Evolutionary conservation across 108 stramenopile species (phyloP).

Genomic region (Bacterosira constricta): DNA sequence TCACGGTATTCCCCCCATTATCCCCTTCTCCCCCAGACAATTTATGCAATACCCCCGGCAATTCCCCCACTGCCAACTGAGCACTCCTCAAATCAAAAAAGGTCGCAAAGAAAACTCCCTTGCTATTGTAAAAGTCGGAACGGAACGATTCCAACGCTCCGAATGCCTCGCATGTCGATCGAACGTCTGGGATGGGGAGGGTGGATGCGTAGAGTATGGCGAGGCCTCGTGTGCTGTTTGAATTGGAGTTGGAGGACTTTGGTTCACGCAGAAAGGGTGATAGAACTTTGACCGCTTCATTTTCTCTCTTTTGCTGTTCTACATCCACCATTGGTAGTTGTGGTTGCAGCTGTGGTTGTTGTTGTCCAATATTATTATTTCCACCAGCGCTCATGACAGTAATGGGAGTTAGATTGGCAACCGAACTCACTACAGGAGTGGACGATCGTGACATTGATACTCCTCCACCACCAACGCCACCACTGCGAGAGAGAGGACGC

Average conservation of each 20-base stretch:
- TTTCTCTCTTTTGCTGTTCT: slow-evolving; percentile 29
- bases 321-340: neutral
- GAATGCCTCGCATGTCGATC: slow-evolving; percentile 79
- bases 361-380: neutral
- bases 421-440: slow-evolving; percentile 1
- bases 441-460: slow-evolving; percentile 13
- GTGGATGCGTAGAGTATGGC: slow-evolving; percentile 66
- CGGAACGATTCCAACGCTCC: slow-evolving; percentile 78
- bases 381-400: neutral
- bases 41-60: slow-evolving; percentile 47
- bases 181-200: slow-evolving; percentile 56
- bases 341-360: neutral
- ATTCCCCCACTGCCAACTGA: slow-evolving; percentile 74
- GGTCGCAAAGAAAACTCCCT: slow-evolving; percentile 78
- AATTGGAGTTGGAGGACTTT: neutral
- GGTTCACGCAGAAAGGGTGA: slow-evolving; percentile 35
- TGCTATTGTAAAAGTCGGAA: slow-evolving; percentile 70
- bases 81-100: slow-evolving; percentile 86
- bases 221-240: slow-evolving; percentile 59
- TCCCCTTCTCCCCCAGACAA: slow-evolving; percentile 18
- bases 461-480: slow-evolving; percentile 6
- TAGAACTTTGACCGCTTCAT: slow-evolving; percentile 26
- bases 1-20: neutral
- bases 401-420: neutral
- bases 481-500: neutral